Conservation (phyloP, 2,329 filamentous ascomycete genomes). For the Colletotrichum incanum region DNA sequence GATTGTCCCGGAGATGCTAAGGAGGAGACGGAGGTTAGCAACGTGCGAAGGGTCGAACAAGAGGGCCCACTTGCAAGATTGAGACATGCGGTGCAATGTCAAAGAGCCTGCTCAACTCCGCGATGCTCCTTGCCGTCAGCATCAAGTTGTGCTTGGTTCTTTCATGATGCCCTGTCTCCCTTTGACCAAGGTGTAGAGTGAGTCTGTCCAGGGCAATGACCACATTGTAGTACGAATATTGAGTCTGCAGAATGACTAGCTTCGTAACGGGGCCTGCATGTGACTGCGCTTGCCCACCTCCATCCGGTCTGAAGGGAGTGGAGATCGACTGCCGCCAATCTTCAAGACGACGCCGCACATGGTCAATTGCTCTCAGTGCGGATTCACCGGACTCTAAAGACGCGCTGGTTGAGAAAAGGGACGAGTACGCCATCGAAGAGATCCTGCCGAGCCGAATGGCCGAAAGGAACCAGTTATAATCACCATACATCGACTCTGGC, state of each 20-base stretch:
- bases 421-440: constrained; percentile 51
- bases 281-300: constrained; percentile 43
- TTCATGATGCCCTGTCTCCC: constrained; percentile 38
- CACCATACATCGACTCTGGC: constrained; percentile 51
- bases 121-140: constrained; percentile 50
- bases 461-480: constrained; percentile 54
- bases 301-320: constrained; percentile 49
- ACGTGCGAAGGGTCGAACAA: no score
- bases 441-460: constrained; percentile 51
- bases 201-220: constrained; percentile 52
- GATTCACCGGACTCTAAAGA: constrained; percentile 43
- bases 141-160: constrained; percentile 49
- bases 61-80: constrained; percentile 49
- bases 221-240: constrained; percentile 52
- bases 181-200: constrained; percentile 47
- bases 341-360: constrained; percentile 49
- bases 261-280: constrained; percentile 41
- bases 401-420: constrained; percentile 54
- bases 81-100: constrained; percentile 53
- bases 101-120: constrained; percentile 54
- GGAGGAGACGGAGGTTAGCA: background rate
- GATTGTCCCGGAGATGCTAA: constrained; percentile 43
- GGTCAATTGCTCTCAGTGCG: constrained; percentile 46
- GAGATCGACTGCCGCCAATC: constrained; percentile 52
- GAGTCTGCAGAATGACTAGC: constrained; percentile 47